A percentile compares a stretch with the other conserved stretches of the same genome.
These are phyloP conservation scores for Aotearoamyces nothofagi DNA, from an alignment of 2,329 filamentous ascomycete genomes.

Conservation along the genomic window DNA sequence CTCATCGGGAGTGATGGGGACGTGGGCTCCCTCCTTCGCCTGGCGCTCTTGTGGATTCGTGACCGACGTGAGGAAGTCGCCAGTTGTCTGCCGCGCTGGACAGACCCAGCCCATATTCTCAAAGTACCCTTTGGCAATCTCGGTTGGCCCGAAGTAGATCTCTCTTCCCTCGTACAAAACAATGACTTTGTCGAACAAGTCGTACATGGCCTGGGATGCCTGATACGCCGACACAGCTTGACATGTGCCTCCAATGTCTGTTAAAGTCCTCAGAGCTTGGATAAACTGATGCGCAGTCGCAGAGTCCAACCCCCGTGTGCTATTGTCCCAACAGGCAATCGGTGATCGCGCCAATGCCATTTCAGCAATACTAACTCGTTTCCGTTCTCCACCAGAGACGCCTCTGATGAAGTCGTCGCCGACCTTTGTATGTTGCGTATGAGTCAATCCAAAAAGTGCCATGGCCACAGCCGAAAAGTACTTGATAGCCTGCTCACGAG, in stretches of 20 bases:
- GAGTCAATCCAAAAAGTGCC: slow-evolving; percentile 56
- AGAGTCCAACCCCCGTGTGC: slow-evolving; percentile 57
- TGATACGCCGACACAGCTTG: slow-evolving; percentile 60
- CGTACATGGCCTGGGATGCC: slow-evolving; percentile 53
- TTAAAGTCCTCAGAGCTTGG: slow-evolving; percentile 45
- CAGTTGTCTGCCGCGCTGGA: slow-evolving; percentile 34
- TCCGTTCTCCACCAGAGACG: slow-evolving; percentile 56
- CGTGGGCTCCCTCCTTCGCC: slow-evolving; percentile 34
- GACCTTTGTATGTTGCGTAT: slow-evolving; percentile 58
- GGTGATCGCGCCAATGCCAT: slow-evolving; percentile 44
- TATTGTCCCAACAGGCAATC: slow-evolving; percentile 14
- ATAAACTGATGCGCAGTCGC: slow-evolving; percentile 63
- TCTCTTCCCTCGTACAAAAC: slow-evolving; percentile 54
- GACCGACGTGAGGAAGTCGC: slow-evolving; percentile 68
- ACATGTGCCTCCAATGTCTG: slow-evolving; percentile 47
- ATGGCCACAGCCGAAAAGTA: slow-evolving; percentile 41
- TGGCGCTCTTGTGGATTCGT: slow-evolving; percentile 47
- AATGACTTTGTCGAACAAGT: slow-evolving; percentile 54
- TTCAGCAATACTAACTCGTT: slow-evolving; percentile 72
- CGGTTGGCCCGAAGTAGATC: slow-evolving; percentile 55
- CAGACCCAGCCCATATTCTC: slow-evolving; percentile 54
- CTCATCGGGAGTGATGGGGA: slow-evolving; percentile 38
- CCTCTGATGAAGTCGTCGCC: slow-evolving; percentile 60
- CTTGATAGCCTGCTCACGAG: slow-evolving; percentile 32
- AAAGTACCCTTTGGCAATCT: slow-evolving; percentile 55